Percentiles rank a stretch among this genome's conserved stretches.
Evolutionary conservation across 1,284 basidiomycete species (phyloP).

Genomic region (Phylloboletellus chloephorus): DNA sequence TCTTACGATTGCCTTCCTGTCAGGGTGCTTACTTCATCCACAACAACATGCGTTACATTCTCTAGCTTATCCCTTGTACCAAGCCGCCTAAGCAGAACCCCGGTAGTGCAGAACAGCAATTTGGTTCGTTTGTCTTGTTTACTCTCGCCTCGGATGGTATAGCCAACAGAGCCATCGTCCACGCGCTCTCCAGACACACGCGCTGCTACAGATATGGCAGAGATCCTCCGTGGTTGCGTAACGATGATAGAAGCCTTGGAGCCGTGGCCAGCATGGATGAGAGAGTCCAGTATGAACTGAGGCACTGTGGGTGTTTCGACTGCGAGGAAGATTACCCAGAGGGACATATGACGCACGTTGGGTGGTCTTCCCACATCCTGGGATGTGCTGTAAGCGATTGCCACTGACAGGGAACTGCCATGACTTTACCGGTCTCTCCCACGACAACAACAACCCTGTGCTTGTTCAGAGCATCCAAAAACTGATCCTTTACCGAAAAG

Average conservation of each 20-base stretch:
- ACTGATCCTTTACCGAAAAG: conserved; percentile 60
- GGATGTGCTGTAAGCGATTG: conserved; percentile 13
- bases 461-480: conserved; percentile 54
- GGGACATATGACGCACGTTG: conserved; percentile 44
- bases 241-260: conserved; percentile 75
- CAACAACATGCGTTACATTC: conserved; percentile 79
- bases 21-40: conserved; percentile 69
- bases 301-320: conserved; percentile 50
- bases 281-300: conserved; percentile 84
- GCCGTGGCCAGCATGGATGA: conserved; percentile 61
- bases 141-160: conserved; percentile 88
- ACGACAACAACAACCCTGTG: conserved; percentile 78
- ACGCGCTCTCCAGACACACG: conserved; percentile 84
- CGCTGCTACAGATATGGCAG: conserved; percentile 84
- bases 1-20: neutral
- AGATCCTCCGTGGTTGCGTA: conserved; percentile 88
- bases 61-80: conserved; percentile 69
- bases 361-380: conserved; percentile 88
- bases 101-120: conserved; percentile 89
- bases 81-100: conserved; percentile 80
- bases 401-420: neutral
- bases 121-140: conserved; percentile 65
- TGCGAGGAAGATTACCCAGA: conserved; percentile 1
- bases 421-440: conserved; percentile 65
- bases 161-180: conserved; percentile 83